Percentiles rank a stretch among this genome's conserved stretches.
phyloP scores from a whole-genome alignment of 805 yeast genomes.

The Wickerhamiella australiensis region DNA sequence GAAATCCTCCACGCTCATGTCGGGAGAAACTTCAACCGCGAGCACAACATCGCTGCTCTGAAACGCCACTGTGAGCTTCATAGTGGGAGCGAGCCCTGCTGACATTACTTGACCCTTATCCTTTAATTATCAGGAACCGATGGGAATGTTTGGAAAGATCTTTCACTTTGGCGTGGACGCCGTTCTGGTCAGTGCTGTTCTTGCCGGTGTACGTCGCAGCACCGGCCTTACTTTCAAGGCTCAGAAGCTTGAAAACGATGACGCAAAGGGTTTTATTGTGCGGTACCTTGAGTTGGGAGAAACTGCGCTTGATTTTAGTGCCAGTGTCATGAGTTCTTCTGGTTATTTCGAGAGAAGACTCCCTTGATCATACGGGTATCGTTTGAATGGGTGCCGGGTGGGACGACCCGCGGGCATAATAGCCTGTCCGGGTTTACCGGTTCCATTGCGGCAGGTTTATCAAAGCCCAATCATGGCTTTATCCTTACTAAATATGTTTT shows the following conservation, averaged over 20 bases:
- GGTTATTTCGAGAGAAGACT: conserved; percentile 45
- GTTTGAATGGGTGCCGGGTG: too few relatives aligned
- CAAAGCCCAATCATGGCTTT: too few relatives aligned
- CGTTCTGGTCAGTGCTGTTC: conserved; percentile 61
- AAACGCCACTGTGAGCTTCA: conserved; percentile 44
- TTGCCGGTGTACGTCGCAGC: conserved; percentile 76
- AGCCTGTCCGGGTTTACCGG: too few relatives aligned
- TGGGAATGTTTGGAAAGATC: conserved; percentile 42
- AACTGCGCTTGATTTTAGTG: conserved; percentile 57
- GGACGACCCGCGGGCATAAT: too few relatives aligned
- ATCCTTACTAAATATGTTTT: too few relatives aligned
- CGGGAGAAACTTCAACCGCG: conserved; percentile 51
- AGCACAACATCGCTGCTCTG: conserved; percentile 39
- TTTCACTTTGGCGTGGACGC: conserved; percentile 68
- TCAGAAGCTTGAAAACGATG: conserved; percentile 37
- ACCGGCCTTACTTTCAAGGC: conserved; percentile 60
- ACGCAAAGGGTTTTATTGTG: conserved; percentile 33
- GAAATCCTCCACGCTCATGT: conserved; percentile 54
- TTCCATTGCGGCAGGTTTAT: too few relatives aligned
- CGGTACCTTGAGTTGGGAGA: conserved; percentile 83
- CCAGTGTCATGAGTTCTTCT: conserved; percentile 58
- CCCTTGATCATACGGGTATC: conserved; percentile 11
- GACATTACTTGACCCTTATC: neutral
- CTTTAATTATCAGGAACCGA: conserved; percentile 14
- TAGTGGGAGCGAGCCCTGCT: conserved; percentile 19